Conservation (phyloP, 805 yeast genomes). For the Candida nemodendra region DNA sequence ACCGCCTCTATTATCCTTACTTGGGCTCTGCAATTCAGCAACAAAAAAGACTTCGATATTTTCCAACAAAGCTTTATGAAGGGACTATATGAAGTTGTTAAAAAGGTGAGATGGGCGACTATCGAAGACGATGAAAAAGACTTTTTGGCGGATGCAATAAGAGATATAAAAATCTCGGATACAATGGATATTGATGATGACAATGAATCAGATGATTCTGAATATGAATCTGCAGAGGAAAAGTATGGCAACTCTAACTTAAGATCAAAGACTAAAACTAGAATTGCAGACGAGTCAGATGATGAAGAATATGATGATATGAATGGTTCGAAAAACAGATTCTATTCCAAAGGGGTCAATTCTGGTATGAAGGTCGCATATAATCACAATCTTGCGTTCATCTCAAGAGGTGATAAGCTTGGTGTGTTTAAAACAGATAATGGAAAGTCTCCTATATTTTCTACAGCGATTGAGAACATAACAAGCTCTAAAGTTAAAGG, state of each 20-base stretch:
- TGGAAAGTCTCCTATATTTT: constrained; percentile 53
- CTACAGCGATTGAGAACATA: constrained; percentile 66
- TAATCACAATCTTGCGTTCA: constrained; percentile 70
- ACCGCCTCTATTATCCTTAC: constrained; percentile 46
- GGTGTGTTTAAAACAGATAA: constrained; percentile 73
- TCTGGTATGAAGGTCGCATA: constrained; percentile 69
- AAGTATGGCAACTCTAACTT: background rate
- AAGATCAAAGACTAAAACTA: background rate
- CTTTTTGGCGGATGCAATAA: constrained; percentile 57
- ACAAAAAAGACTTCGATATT: constrained; percentile 37
- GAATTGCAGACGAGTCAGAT: constrained; percentile 31
- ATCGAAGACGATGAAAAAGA: constrained; percentile 46
- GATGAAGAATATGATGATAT: constrained; percentile 20
- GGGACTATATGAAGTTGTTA: constrained; percentile 60
- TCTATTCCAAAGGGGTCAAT: constrained; percentile 39
- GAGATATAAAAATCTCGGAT: constrained; percentile 36
- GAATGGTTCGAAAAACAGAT: constrained; percentile 12
- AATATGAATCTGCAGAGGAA: constrained; percentile 33
- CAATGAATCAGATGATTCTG: constrained; percentile 30
- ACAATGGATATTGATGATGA: constrained; percentile 31
- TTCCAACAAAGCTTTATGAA: constrained; percentile 56
- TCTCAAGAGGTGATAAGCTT: constrained; percentile 72
- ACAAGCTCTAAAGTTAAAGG: constrained; percentile 47
- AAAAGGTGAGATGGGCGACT: constrained; percentile 48
- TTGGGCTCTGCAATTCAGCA: constrained; percentile 58